Conservation (phyloP, 169 alveolate species). For the Cryptosporidium tyzzeri region DNA sequence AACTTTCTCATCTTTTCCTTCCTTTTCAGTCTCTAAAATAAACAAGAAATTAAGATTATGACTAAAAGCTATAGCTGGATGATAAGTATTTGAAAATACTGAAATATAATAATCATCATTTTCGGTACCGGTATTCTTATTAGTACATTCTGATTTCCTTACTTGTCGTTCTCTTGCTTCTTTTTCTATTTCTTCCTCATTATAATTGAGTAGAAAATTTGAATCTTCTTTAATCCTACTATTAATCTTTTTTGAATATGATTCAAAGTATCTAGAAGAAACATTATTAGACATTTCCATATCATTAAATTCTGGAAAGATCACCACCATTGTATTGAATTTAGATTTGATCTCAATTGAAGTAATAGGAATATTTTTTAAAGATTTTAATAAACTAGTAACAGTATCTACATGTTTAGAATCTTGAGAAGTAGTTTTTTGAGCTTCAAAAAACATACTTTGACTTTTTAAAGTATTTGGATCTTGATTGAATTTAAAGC, state of each 20-base stretch:
- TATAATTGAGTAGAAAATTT: neutral
- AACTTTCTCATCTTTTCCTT: neutral
- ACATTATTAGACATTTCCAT: slow-evolving; percentile 25
- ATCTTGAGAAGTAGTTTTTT: neutral
- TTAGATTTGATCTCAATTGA: slow-evolving; percentile 34
- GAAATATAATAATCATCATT: slow-evolving; percentile 14
- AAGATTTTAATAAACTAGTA: neutral
- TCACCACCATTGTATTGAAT: slow-evolving; percentile 34
- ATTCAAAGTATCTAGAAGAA: slow-evolving; percentile 52
- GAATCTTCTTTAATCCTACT: neutral
- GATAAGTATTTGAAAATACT: slow-evolving; percentile 2
- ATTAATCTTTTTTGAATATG: neutral
- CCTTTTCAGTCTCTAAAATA: neutral
- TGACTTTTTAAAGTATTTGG: neutral
- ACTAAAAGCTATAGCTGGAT: slow-evolving; percentile 72
- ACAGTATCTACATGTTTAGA: neutral
- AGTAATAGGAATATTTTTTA: neutral
- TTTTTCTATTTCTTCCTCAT: neutral
- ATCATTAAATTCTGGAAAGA: slow-evolving; percentile 62
- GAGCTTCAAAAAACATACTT: neutral
- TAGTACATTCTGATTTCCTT: neutral
- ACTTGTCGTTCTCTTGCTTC: neutral
- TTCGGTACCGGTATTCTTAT: neutral
- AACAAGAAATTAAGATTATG: slow-evolving; percentile 12
- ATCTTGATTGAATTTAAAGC: neutral